Percentiles rank a stretch among this genome's conserved stretches.
These are phyloP conservation scores for Kalmanozyma brasiliensis DNA, from an alignment of 1,284 basidiomycete genomes.

Conservation along the genomic window DNA sequence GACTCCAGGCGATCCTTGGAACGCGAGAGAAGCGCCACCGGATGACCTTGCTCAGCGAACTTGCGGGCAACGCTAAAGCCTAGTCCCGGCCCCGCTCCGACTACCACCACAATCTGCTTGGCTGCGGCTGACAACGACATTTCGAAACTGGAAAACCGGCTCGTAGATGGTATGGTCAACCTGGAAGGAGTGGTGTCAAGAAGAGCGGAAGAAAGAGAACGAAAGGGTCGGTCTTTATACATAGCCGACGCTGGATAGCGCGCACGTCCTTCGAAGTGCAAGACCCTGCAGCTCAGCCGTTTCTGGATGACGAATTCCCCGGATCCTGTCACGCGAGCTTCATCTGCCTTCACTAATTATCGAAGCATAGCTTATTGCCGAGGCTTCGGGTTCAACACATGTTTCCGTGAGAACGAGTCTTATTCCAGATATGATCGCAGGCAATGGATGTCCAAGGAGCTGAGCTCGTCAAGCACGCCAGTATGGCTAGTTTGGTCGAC, in stretches of 20 bases:
- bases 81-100: slow-evolving; percentile 37
- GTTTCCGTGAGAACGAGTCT: slow-evolving; percentile 3
- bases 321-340: slow-evolving; percentile 9
- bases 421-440: slow-evolving; percentile 6
- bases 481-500: too few species aligned
- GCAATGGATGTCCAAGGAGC: too few species aligned
- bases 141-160: neutral
- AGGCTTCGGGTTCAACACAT: neutral
- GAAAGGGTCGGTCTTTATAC: slow-evolving; percentile 1
- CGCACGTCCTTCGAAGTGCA: slow-evolving; percentile 3
- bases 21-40: too few species aligned
- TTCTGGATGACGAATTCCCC: neutral
- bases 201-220: too few species aligned
- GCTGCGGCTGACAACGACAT: slow-evolving; percentile 20
- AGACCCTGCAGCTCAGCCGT: slow-evolving; percentile 14
- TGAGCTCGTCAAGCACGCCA: too few species aligned
- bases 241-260: slow-evolving; percentile 7
- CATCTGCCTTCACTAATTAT: neutral
- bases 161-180: slow-evolving; percentile 1
- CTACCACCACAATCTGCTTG: slow-evolving; percentile 43
- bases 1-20: slow-evolving; percentile 32
- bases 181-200: too few species aligned
- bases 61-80: slow-evolving; percentile 40
- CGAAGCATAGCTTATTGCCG: slow-evolving; percentile 3
- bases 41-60: too few species aligned